Base-by-base conservation (phyloP, 352 stramenopile genomes). In the Aphanomyces cochlioides region DNA sequence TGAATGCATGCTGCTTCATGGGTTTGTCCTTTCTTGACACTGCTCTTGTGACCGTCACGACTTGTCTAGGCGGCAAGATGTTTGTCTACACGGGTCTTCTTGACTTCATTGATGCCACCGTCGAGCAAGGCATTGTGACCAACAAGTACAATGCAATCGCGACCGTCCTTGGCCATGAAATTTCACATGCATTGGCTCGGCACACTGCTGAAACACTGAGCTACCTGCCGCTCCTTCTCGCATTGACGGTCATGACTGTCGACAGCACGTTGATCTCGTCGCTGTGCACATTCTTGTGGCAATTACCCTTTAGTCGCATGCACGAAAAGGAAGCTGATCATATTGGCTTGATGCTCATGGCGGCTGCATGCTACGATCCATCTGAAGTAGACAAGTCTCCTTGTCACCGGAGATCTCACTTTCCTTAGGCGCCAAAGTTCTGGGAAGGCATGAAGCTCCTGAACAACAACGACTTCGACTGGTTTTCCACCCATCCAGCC, bases 341-440 rank as follows among this genome's bases (percentile, higher is more conserved):
- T 76, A 88, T 90, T 56, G 82, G 82, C n/a, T 78, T 90, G 63
- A 90, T 90, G 82, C 74, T 90, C 58, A 84, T 90, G 72, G 80
- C 82, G 7, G 85, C 81, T 21, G 82, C 82, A 56, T 90, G 82
- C 75, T 90, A 90, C 74, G 82, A 90, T 54, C 82, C 82, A 15
- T 75, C 72, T 8, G 78, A 85, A 59, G 82, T 81, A 4, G 77
- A 77, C 39, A 75, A 78, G 6, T 75, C 84, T 64, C 85, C 79
- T 12, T 28, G 8, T 58, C 50, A 7, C 50, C 17, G 7, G 36
- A 58, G 15, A 77, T 73, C 72, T 13, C 78, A 77, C 21, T 88
- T 5, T 67, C 8, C 36, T 40, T 57, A 67, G 53, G 66, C 56
- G 28, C 37, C 56, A 0, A 63, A 47, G 13, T 58, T 72, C 8